Percentiles rank a stretch among this genome's conserved stretches.
These are phyloP conservation scores for Talaromyces sp. DNA, from an alignment of 2,329 filamentous ascomycete species.

Conservation along the genomic window DNA sequence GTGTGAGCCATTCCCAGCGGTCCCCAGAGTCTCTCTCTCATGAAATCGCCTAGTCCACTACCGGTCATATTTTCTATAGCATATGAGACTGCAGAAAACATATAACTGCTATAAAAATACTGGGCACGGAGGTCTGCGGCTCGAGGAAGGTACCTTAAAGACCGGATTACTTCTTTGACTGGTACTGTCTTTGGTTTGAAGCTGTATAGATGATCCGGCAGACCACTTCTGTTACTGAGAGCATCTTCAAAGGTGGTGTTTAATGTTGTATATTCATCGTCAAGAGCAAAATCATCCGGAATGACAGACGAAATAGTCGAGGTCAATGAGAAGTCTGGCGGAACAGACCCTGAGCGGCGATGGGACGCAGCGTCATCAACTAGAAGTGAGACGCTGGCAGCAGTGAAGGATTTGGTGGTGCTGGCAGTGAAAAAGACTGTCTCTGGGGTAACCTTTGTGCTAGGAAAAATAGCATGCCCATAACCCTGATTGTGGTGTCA, in stretches of 20 bases:
- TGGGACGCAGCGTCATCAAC: background rate
- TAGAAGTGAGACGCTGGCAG: background rate
- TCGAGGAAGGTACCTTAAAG: background rate
- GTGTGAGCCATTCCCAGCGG: background rate
- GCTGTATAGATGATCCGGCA: background rate
- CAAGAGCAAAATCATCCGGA: background rate
- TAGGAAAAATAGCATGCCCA: background rate
- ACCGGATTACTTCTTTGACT: background rate
- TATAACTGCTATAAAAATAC: constrained; percentile 2
- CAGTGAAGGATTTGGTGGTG: constrained; percentile 4
- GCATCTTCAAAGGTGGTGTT: constrained; percentile 2
- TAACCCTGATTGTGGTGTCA: background rate
- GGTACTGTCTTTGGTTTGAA: background rate
- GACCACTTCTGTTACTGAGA: constrained; percentile 1
- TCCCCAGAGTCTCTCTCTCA: background rate
- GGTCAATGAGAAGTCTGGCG: background rate
- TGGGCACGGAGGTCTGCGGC: background rate
- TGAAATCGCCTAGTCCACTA: background rate
- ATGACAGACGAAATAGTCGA: background rate
- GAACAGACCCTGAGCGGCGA: background rate
- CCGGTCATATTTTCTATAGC: background rate
- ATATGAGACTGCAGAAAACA: constrained; percentile 2
- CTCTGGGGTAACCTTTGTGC: background rate
- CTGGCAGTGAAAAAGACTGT: constrained; percentile 1
- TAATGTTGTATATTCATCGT: background rate